Evolutionary conservation across 148 eudicot genomes (phyloP), one percentile per base, ranked within the genome.

Genomic region (Hydrangea macrophylla): DNA sequence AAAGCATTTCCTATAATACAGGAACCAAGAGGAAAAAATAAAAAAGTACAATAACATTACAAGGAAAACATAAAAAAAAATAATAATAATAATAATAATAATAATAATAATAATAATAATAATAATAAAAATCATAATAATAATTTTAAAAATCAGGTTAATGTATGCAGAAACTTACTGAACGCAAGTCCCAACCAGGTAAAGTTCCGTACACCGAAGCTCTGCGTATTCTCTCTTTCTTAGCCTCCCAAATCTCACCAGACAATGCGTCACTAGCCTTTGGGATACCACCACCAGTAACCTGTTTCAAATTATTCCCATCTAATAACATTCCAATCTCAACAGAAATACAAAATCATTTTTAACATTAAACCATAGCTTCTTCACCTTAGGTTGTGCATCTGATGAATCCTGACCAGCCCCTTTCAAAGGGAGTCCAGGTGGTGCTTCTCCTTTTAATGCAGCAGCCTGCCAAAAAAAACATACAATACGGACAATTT

Each of bases 221-320:
- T 57, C 90, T 79, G 15, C 88, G 80, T 69, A 94, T 88, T 83
- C 98, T 89, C 72, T 88, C 89, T 78, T 69, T 88, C 72, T 94
- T 94, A n/a, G 81, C 85, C 76, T 86, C 96, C 98, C 98, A 94
- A 76, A 94, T 96, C 78, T 94, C 97, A 76, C 98, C 98, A 79
- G 97, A 88, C 73, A 94, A 81, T 59, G 98, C 96, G 75, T 94
- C 98, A 62, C 84, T 71, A 62, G 87, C 85, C 64, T 87, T 85
- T 37, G 89, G 92, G 66, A 77, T 75, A 64, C 90, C 92, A 68
- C 92, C 96, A 82, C 81, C 75, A 55, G 73, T 57, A 72, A 62
- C 83, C 98, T 94, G 83, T 64, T 76, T 60, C 40, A 40, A 42
- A 69, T 65, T 40, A 66, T 27, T 24, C 54, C 24, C 20, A 27